These are phyloP conservation scores for Fomitopsis pulvina DNA, from an alignment of 768 basidiomycete species.

Conservation along the genomic window DNA sequence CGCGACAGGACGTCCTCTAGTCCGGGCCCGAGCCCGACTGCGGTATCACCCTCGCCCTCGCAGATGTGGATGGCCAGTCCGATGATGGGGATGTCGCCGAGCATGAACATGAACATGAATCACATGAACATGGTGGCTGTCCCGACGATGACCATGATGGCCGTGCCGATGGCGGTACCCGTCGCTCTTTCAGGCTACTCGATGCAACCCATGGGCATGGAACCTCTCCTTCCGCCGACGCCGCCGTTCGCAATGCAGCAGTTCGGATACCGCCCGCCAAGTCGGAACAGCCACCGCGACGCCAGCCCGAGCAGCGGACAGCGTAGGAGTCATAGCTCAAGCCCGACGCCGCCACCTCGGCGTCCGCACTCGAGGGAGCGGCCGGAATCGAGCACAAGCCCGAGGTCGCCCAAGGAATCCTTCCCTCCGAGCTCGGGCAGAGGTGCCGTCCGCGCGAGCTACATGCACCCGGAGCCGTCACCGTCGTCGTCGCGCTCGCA, in stretches of 20 bases:
- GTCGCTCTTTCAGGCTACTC: conserved; percentile 15
- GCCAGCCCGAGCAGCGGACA: conserved; percentile 1
- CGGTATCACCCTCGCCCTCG: conserved; percentile 1
- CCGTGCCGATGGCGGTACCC: conserved; percentile 6
- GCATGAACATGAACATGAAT: conserved; percentile 5
- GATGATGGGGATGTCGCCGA: conserved; percentile 7
- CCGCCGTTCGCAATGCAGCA: conserved; percentile 73
- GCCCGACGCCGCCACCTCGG: conserved; percentile 1
- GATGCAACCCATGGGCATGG: conserved; percentile 41
- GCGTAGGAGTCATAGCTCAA: neutral
- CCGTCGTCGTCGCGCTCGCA: neutral
- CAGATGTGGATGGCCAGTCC: conserved; percentile 10
- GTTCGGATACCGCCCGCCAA: conserved; percentile 36
- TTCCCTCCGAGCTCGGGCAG: conserved; percentile 5
- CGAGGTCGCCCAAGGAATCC: conserved; percentile 7
- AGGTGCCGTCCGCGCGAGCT: conserved; percentile 4
- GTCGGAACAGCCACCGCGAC: conserved; percentile 12
- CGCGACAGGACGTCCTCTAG: neutral
- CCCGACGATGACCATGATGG: conserved; percentile 9
- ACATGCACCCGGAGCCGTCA: neutral
- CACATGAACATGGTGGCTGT: conserved; percentile 13
- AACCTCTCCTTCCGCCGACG: conserved; percentile 65
- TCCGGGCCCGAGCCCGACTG: neutral
- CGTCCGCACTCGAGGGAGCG: neutral
- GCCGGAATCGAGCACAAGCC: conserved; percentile 24